Evolutionary conservation across 1,284 basidiomycete genomes (phyloP).

Genomic region (Neonothopanus nambi): DNA sequence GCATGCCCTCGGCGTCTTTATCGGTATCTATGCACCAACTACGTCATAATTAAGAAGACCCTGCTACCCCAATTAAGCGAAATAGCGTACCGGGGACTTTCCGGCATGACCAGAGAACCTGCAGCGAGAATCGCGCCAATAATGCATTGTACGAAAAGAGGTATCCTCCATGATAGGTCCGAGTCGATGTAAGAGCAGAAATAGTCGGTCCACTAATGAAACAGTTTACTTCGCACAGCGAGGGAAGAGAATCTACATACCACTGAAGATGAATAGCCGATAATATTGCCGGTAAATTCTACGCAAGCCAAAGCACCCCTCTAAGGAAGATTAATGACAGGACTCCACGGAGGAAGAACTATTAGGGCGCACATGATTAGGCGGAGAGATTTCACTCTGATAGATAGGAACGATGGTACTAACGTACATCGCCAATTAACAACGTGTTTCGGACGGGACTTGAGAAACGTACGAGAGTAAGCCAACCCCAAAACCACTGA

Average conservation of each 20-base stretch:
- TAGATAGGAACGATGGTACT: conserved; percentile 98
- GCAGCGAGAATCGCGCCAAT: conserved; percentile 84
- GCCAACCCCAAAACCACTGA: conserved; percentile 94
- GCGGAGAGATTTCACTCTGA: conserved; percentile 95
- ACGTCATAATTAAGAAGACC: conserved; percentile 8
- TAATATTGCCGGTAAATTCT: conserved; percentile 94
- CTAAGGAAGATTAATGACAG: conserved; percentile 24
- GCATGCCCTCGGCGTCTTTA: conserved; percentile 83
- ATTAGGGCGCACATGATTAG: conserved; percentile 72
- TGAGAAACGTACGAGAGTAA: conserved; percentile 76
- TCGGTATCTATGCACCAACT: conserved; percentile 94
- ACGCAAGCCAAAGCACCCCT: conserved; percentile 92
- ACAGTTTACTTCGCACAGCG: not conserved
- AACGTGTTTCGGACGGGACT: not conserved
- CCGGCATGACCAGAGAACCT: conserved; percentile 88
- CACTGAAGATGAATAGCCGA: conserved; percentile 94
- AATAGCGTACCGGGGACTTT: conserved; percentile 76
- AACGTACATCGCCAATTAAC: conserved; percentile 11
- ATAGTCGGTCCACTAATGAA: conserved; percentile 89
- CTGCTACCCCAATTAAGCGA: not conserved
- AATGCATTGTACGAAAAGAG: conserved; percentile 84
- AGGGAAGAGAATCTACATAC: conserved; percentile 47
- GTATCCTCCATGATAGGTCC: conserved; percentile 82
- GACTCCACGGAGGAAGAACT: conserved; percentile 1
- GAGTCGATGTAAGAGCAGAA: conserved; percentile 87